A percentile compares a stretch with the other conserved stretches of the same genome.
These are phyloP conservation scores for Penicillium psychrosexuale DNA, from an alignment of 2,329 filamentous ascomycete genomes.

Conservation along the genomic window DNA sequence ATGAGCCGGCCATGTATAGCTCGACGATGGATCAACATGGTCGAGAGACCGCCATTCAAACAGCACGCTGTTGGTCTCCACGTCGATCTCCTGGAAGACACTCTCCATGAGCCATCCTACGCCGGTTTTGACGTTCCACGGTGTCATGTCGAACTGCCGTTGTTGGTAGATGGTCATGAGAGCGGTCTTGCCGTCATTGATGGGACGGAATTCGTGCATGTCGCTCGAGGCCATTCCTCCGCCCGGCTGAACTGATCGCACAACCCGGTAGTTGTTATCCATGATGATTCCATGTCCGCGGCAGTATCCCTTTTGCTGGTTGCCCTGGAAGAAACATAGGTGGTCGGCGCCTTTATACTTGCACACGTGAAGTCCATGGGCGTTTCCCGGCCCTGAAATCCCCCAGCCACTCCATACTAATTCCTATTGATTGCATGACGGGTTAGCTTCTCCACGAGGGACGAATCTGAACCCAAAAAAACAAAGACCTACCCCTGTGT, in stretches of 20 bases:
- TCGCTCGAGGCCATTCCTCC: constrained; percentile 46
- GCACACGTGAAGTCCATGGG: constrained; percentile 50
- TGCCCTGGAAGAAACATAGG: constrained; percentile 53
- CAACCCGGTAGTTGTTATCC: constrained; percentile 50
- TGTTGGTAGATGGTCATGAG: constrained; percentile 44
- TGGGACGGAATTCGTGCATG: constrained; percentile 53
- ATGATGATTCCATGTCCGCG: constrained; percentile 53
- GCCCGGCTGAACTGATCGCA: constrained; percentile 45
- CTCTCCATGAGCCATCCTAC: constrained; percentile 54
- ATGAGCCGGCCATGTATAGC: constrained; percentile 47
- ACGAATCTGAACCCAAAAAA: not conserved
- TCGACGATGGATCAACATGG: constrained; percentile 48
- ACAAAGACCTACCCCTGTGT: constrained; percentile 39
- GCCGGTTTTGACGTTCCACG: constrained; percentile 42
- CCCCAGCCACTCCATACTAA: constrained; percentile 53
- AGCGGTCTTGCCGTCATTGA: constrained; percentile 44
- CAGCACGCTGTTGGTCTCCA: constrained; percentile 47
- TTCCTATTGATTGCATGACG: constrained; percentile 30
- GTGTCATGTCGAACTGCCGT: constrained; percentile 48
- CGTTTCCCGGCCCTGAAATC: constrained; percentile 48
- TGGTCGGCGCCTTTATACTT: constrained; percentile 49
- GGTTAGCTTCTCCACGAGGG: constrained; percentile 11
- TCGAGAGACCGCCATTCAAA: constrained; percentile 53
- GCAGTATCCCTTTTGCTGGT: constrained; percentile 52
- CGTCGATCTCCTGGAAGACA: constrained; percentile 53